Base-by-base conservation (phyloP, 2,329 filamentous ascomycete genomes). In the Cladosporium velox region DNA sequence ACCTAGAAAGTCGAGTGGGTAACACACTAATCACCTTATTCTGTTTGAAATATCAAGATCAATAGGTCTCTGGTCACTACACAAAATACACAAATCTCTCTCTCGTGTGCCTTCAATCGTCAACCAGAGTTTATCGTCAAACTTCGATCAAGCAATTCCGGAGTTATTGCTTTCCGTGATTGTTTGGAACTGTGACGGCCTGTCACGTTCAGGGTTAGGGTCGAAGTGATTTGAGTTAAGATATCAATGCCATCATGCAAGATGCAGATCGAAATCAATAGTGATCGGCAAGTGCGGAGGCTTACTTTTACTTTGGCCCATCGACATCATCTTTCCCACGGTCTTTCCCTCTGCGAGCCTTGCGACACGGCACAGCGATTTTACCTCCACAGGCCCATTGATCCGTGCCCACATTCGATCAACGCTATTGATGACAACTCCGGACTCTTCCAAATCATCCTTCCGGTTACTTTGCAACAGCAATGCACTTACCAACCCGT, bases 391-490 rank as follows among this genome's bases (percentile, higher is more conserved):
- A 21, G 8, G 52, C 18, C 32, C 52, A 55, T 32, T 55, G 52
- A 32, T 55, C 52, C 52, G 30, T 61, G 44, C 59, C 59, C 59
- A 47, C 59, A 61, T 61, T n/a, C 44, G 28, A 34, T 28, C 24
- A 51, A 35, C 28, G 7, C 41, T 47, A 34, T 55, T 30, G 26
- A 30, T 21, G 41, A n/a, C 57, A 59, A 59, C 35, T 59, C 38
- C 26, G 57, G 24, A 21, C 38, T 61, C 59, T 61, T 61, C 59
- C 59, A 61, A 61, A 61, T 61, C 30, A 61, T 35, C 21, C 10
- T 51, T 28, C 6, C 18, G 18, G 34, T 12, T 24, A 30, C 59
- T 24, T 52, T 61, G 59, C 28, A 34, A 30, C 10, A 34, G 41
- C 21, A 18, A 61, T 51, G 59, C 59, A 35, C 26, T 61, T 51